Evolutionary conservation across 75 land plant genomes (phyloP).

Genomic region (Cunninghamia lanceolata): DNA sequence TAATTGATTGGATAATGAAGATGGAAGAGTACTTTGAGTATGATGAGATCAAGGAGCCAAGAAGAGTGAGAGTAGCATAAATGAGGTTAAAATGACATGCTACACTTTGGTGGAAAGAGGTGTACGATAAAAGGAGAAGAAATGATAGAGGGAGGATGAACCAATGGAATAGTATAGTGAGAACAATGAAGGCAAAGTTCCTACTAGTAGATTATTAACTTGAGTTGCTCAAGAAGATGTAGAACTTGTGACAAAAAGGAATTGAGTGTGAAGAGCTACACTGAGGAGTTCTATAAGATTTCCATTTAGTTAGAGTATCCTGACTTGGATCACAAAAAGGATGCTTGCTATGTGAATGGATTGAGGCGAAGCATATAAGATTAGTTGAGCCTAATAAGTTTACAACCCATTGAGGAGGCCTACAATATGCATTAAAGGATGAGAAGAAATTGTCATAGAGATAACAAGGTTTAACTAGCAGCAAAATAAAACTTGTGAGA

Average conservation of each 20-base stretch:
- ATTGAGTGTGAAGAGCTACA: background rate
- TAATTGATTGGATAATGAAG: background rate
- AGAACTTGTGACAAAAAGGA: background rate
- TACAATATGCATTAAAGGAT: background rate
- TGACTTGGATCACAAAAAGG: background rate
- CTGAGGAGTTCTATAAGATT: background rate
- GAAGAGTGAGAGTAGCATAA: background rate
- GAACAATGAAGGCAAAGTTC: background rate
- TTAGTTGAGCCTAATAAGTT: background rate
- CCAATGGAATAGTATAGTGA: background rate
- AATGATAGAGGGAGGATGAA: background rate
- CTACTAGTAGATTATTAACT: background rate
- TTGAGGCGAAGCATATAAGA: background rate
- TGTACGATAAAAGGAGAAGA: background rate
- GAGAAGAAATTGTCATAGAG: no score
- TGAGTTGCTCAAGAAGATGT: background rate
- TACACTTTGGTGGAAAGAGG: background rate
- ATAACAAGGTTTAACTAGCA: no score
- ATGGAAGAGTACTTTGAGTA: background rate
- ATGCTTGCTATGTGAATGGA: background rate
- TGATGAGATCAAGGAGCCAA: background rate
- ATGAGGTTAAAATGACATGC: background rate
- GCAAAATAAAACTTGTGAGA: no score
- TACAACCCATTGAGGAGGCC: background rate
- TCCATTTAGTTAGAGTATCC: background rate